Evolutionary conservation across 2,329 filamentous ascomycete genomes (phyloP).

Genomic region (Catunica adiposa): DNA sequence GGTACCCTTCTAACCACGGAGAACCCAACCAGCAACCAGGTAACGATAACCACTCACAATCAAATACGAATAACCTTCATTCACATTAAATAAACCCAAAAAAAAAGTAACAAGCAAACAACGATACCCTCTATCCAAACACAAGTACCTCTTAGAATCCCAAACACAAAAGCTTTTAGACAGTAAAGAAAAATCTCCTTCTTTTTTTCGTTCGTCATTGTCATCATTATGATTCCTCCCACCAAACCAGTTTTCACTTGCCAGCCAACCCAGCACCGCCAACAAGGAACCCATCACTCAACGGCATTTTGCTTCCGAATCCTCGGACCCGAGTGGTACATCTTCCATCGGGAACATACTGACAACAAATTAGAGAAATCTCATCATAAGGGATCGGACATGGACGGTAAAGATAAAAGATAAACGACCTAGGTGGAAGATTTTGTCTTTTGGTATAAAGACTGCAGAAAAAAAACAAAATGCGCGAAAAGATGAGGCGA

Average conservation of each 20-base stretch:
- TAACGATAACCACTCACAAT: neutral
- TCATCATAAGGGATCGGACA: no score
- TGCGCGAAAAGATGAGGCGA: neutral
- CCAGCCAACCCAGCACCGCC: neutral
- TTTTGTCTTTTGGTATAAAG: neutral
- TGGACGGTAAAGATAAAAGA: no score
- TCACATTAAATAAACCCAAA: conserved; percentile 5
- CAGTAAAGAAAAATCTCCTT: neutral
- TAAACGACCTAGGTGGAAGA: no score
- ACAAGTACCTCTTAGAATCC: neutral
- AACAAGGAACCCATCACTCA: neutral
- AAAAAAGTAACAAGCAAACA: neutral
- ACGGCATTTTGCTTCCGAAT: neutral
- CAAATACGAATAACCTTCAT: neutral
- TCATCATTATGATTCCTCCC: neutral
- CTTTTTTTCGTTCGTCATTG: neutral
- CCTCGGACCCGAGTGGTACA: neutral
- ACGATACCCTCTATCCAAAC: neutral
- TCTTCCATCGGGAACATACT: no score
- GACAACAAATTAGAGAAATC: no score
- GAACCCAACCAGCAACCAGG: neutral
- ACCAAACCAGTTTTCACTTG: neutral
- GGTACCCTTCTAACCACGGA: neutral
- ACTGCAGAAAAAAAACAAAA: neutral
- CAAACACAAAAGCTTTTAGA: neutral